Evolutionary conservation across 768 basidiomycete species (phyloP), one percentile per base, ranked within the genome.

Genomic region (Mycena leptocephala): DNA sequence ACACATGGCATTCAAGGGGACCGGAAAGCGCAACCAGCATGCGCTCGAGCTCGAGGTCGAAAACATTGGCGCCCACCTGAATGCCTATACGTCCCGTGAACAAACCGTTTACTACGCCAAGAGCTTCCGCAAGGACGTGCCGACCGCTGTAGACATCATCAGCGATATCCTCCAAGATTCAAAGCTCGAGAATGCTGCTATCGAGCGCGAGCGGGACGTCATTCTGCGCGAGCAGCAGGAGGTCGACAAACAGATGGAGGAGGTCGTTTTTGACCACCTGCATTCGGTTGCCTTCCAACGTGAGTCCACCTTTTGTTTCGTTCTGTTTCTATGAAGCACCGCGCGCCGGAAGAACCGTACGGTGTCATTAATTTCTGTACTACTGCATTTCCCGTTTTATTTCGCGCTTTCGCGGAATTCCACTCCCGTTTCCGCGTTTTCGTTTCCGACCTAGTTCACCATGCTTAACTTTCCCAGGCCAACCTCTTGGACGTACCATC

Each of bases 31-130:
- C 74, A 91, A 92, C 41, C 98, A 99, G 85, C 95, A 96, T 79
- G 90, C 92, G 22, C 92, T 99, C 62, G 98, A 99, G 86, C 92
- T 99, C 72, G 97, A 99, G 85, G 98, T 99, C 28, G 98, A 99
- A 88, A 97, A 98, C 87, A 90, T 99, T 72, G 98, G 98, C 79
- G 96, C 97, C 22, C 97, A 99, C 84, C 88, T 99, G 72, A 99
- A 99, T 84, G 98, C 98, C 62, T 99, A 99, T 88, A 99, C 98
- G 11, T 98, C 97, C 30, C 92, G 98, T 76, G 98, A 99, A 88
- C 98, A 99, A 87, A 99, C 98, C 26, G 97, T 99, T 70, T 99
- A 99, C 90, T 99, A 99, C 83, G 98, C 98, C 81, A 99, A 99
- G 91, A 94, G 95, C 84, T 99, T 99, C 93, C 92, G 95, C 84